Base-by-base conservation (phyloP, 306 rosid species). In the Fagus crenata region DNA sequence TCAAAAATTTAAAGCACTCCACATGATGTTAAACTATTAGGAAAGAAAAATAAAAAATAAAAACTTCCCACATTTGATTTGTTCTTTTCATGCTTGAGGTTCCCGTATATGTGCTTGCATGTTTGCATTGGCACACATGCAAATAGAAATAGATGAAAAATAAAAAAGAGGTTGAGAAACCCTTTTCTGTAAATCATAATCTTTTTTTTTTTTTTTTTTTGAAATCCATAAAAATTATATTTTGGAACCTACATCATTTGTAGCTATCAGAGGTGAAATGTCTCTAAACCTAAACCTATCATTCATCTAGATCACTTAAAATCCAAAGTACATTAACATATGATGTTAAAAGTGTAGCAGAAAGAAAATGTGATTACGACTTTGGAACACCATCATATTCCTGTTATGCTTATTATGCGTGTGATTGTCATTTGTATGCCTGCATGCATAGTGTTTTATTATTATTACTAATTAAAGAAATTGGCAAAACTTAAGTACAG, bases 261-360 rank as follows among this genome's bases (percentile, higher is more conserved):
- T 43, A 31, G 51, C 40, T 42, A 22, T 40, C 59, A 79, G 41
- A 40, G 69, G n/a, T 61, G 39, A 72, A 37, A 40, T 28, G n/a
- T 18, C 67, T 31, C 55, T 49, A 72, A 28, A 54, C 49, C 73
- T 37, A 22, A 28, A 54, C 49, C 73, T 37, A 22, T 36, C 69
- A 5, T 63, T 36, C 41, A 35, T 63, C 69, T 63, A 33, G 41
- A 35, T 63, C 43, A 9, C 33, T 35, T 1, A 35, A 7, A 36
- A 36, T 13, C 6, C 43, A 63, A 63, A 35, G 43, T 40, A 33
- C 2, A 41, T 61, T 63, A 13, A 14, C 43, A 35, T 5, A 14
- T 63, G 69, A 63, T 35, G 69, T 35, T 63, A 35, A 35, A 36
- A 5, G 69, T 14, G 18, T 37, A 51, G 31, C 55, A 49, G 1